Percentiles rank a stretch among this genome's conserved stretches.
Conservation (phyloP, 2,329 filamentous ascomycete genomes). For the Colletotrichum spinosum region DNA sequence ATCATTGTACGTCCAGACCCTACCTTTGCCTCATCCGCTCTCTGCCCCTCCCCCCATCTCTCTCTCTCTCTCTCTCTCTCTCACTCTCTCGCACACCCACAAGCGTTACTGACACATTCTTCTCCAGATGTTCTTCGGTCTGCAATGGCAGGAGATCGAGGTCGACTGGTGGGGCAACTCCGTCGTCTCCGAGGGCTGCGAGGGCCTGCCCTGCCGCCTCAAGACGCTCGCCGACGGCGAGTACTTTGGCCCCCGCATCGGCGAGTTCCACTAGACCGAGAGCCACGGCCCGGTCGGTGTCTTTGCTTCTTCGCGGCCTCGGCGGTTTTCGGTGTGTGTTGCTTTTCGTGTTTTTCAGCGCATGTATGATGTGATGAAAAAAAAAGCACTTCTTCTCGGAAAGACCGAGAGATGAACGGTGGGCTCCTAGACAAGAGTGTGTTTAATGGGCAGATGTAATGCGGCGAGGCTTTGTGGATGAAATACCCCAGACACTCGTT, state of each 20-base stretch:
- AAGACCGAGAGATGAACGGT: slow-evolving; percentile 1
- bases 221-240: slow-evolving; percentile 43
- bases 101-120: no score
- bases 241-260: slow-evolving; percentile 46
- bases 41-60: no score
- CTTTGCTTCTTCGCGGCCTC: not conserved
- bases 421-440: not conserved
- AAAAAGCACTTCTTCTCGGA: not conserved
- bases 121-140: slow-evolving; percentile 56
- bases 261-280: slow-evolving; percentile 31
- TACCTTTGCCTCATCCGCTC: no score
- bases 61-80: no score
- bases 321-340: slow-evolving; percentile 4
- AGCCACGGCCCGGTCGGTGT: accelerated
- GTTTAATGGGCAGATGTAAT: slow-evolving; percentile 16
- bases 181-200: slow-evolving; percentile 42
- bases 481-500: slow-evolving; percentile 26
- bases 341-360: not conserved
- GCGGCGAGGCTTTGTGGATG: slow-evolving; percentile 1
- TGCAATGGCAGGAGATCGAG: slow-evolving; percentile 52
- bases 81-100: no score
- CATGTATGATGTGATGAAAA: slow-evolving; percentile 25
- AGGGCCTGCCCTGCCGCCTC: slow-evolving; percentile 42
- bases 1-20: slow-evolving; percentile 44
- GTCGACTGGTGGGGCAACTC: slow-evolving; percentile 61